Evolutionary conservation across 148 eudicot species (phyloP).

Genomic region (Euryodendron excelsum): DNA sequence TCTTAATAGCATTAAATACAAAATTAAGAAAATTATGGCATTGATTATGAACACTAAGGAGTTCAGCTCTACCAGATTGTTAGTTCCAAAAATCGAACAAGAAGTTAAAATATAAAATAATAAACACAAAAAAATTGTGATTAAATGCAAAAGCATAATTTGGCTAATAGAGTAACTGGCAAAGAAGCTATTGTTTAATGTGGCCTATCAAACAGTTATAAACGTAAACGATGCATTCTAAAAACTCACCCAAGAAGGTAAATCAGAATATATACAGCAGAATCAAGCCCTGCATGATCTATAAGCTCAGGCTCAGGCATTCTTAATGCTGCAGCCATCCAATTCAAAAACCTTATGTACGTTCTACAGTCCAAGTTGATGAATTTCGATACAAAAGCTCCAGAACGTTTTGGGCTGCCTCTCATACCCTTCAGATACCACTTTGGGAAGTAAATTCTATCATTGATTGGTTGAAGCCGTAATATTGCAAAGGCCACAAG

Average conservation of each 20-base stretch:
- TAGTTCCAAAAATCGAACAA: not conserved
- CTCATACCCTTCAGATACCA: conserved; percentile 95
- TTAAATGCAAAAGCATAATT: not conserved
- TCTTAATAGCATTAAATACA: not conserved
- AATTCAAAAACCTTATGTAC: conserved; percentile 72
- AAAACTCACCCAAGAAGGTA: conserved; percentile 86
- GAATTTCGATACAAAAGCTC: conserved; percentile 52
- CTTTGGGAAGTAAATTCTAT: conserved; percentile 95
- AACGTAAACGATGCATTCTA: conserved; percentile 3
- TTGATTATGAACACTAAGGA: not conserved
- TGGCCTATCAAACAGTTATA: not conserved
- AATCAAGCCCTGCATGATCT: conserved; percentile 96
- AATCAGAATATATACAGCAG: conserved; percentile 85
- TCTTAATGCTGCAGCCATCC: conserved; percentile 98
- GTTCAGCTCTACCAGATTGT: not conserved
- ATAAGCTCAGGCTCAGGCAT: conserved; percentile 99
- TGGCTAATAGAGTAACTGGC: not conserved
- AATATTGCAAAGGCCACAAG: conserved; percentile 80
- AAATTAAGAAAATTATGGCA: not conserved
- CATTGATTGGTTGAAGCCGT: conserved; percentile 88
- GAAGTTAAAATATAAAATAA: not conserved
- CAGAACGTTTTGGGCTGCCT: conserved; percentile 60
- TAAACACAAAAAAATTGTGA: not conserved
- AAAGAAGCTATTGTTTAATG: not conserved
- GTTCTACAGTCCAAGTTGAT: conserved; percentile 71